Evolutionary conservation across 768 basidiomycete genomes (phyloP).

Genomic region (Royoungia palumana): DNA sequence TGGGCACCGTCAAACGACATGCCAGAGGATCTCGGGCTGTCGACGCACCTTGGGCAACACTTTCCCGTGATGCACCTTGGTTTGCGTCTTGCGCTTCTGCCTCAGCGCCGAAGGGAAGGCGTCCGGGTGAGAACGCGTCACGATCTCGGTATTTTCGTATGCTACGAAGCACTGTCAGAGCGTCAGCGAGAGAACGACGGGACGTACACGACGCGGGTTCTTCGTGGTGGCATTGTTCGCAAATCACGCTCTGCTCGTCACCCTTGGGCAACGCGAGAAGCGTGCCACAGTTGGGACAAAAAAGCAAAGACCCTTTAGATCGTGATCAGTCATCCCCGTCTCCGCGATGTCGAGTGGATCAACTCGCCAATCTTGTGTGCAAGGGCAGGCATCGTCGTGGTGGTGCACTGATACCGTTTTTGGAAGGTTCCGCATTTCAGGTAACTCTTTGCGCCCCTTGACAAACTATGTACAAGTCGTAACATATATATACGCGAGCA

Average conservation of each 20-base stretch:
- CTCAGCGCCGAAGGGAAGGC: conserved; percentile 89
- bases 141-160: conserved; percentile 88
- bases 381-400: conserved; percentile 18
- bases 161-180: conserved; percentile 43
- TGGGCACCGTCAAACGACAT: conserved; percentile 27
- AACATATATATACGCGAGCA: too few relatives aligned
- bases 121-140: conserved; percentile 87
- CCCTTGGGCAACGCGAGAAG: conserved; percentile 79
- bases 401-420: conserved; percentile 7
- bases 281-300: conserved; percentile 92
- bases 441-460: too few relatives aligned
- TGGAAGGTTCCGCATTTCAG: too few relatives aligned
- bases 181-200: neutral
- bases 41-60: conserved; percentile 62
- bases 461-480: too few relatives aligned
- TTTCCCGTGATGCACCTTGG: conserved; percentile 68
- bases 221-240: conserved; percentile 84
- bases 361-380: conserved; percentile 50
- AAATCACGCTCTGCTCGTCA: conserved; percentile 68
- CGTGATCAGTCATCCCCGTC: neutral
- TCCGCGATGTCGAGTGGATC: neutral
- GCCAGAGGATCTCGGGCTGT: conserved; percentile 27
- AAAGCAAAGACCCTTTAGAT: conserved; percentile 77
- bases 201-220: conserved; percentile 88
- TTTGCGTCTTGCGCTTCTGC: conserved; percentile 88